Evolutionary conservation across 768 basidiomycete species (phyloP).

Genomic region (Nidularia pulvinata): DNA sequence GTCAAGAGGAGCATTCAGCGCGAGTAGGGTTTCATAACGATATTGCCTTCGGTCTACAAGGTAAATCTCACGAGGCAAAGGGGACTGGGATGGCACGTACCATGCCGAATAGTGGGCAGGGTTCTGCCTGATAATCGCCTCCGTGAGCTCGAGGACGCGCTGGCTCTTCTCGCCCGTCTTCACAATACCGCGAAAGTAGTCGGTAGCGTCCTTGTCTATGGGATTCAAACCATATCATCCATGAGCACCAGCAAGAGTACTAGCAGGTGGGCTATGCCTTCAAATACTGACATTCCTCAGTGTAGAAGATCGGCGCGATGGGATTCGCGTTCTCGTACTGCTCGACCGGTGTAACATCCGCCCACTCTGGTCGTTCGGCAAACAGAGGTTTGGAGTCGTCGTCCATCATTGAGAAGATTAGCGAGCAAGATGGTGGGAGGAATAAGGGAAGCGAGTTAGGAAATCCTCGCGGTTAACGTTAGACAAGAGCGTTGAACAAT

Average conservation of each 20-base stretch:
- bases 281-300: constrained; percentile 71
- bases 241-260: background rate
- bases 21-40: constrained; percentile 84
- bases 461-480: too few species aligned
- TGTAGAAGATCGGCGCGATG: constrained; percentile 92
- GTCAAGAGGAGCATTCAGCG: constrained; percentile 65
- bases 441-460: too few species aligned
- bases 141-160: constrained; percentile 86
- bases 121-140: constrained; percentile 86
- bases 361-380: constrained; percentile 55
- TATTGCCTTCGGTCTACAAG: constrained; percentile 71
- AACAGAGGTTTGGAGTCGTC: too few species aligned
- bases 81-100: constrained; percentile 38
- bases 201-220: constrained; percentile 89
- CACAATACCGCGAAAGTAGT: constrained; percentile 88
- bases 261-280: background rate
- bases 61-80: too few species aligned
- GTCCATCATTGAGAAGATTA: too few species aligned
- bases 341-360: constrained; percentile 73
- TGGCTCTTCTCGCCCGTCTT: constrained; percentile 75
- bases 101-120: constrained; percentile 98
- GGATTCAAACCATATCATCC: background rate
- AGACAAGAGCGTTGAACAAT: too few species aligned
- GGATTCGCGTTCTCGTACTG: constrained; percentile 83
- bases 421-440: too few species aligned